Percentiles rank a stretch among this genome's conserved stretches.
Conservation (phyloP, 75 land plant species). For the Cryptomeria japonica region DNA sequence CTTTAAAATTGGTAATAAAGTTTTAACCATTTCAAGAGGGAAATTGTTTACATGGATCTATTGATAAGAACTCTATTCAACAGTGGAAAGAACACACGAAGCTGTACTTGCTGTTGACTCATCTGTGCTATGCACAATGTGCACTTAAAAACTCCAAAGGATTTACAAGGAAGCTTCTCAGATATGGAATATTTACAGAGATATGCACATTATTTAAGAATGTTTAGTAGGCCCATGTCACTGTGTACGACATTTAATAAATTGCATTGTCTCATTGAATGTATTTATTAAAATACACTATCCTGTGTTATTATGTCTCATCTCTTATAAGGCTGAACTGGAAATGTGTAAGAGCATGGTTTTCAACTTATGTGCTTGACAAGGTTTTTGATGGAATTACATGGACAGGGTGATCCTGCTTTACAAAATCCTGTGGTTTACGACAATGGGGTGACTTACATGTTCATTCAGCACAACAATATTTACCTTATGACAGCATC, state of each 20-base stretch:
- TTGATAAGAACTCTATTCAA: neutral
- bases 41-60: neutral
- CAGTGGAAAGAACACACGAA: neutral
- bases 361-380: neutral
- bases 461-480: slow-evolving; percentile 97
- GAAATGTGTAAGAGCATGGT: neutral
- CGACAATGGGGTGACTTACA: slow-evolving; percentile 89
- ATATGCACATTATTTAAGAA: neutral
- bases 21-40: neutral
- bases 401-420: slow-evolving; percentile 75
- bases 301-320: neutral
- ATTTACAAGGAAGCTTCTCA: neutral
- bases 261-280: neutral
- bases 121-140: neutral
- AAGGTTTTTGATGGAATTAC: neutral
- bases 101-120: neutral
- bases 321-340: slow-evolving; percentile 1
- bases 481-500: slow-evolving; percentile 91
- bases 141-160: neutral
- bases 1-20: neutral
- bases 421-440: slow-evolving; percentile 88
- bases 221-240: neutral
- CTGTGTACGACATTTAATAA: neutral
- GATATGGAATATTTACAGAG: neutral
- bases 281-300: neutral